These are phyloP conservation scores for Pestalotiopsis sp. DNA, from an alignment of 2,329 filamentous ascomycete genomes.

Conservation along the genomic window DNA sequence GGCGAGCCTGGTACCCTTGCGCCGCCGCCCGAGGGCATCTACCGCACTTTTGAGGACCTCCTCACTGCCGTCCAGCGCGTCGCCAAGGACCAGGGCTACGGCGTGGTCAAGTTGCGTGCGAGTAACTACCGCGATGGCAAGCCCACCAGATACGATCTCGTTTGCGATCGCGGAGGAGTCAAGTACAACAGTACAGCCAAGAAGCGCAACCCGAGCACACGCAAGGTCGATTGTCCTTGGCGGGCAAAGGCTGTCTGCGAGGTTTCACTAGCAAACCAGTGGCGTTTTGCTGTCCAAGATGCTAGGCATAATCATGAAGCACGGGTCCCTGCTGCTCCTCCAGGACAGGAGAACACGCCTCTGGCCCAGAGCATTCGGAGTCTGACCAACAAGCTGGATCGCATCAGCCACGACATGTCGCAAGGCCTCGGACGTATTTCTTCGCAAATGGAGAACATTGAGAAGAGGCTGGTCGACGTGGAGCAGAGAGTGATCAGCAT, in stretches of 20 bases:
- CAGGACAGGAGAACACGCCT: conserved; percentile 60
- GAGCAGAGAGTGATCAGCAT: conserved; percentile 42
- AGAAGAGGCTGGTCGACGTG: conserved; percentile 58
- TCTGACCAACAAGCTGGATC: conserved; percentile 62
- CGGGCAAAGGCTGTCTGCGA: conserved; percentile 66
- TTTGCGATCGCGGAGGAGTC: conserved; percentile 65
- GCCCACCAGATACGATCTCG: conserved; percentile 63
- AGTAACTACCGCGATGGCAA: conserved; percentile 67
- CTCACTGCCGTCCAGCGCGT: conserved; percentile 60
- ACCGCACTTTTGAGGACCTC: conserved; percentile 60
- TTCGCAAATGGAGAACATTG: conserved; percentile 51
- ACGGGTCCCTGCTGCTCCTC: conserved; percentile 54
- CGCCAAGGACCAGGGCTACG: conserved; percentile 65
- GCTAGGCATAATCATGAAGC: conserved; percentile 65
- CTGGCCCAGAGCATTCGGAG: conserved; percentile 60
- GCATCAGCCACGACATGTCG: conserved; percentile 57
- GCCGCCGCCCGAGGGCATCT: conserved; percentile 63
- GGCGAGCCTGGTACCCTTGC: conserved; percentile 40
- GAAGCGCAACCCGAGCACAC: conserved; percentile 65
- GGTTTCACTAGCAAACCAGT: conserved; percentile 64
- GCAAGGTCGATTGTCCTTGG: conserved; percentile 67
- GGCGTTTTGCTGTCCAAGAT: conserved; percentile 65
- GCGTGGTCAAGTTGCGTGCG: conserved; percentile 63
- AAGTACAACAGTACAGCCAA: conserved; percentile 68
- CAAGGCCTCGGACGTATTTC: conserved; percentile 56